Base-by-base conservation (phyloP, 768 basidiomycete species). In the Crepidotus variabilis region DNA sequence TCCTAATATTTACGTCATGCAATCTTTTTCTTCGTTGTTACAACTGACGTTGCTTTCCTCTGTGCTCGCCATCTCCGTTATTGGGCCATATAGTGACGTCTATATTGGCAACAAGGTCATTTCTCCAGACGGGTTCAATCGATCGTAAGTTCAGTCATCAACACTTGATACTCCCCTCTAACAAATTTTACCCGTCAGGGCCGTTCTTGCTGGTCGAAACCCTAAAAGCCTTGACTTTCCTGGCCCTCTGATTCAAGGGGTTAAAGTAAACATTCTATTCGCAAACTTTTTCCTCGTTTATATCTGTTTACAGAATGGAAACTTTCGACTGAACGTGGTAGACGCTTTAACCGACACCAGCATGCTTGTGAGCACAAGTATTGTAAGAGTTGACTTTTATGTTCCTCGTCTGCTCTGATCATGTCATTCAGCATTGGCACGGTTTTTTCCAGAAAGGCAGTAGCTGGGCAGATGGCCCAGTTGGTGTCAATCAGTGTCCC, bases 321-420 rank as follows among this genome's bases (percentile, higher is more conserved):
- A 60, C 23, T 80, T 81, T 59, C 36, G 55, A 20, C 64, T 85
- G 51, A 80, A 81, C 52, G 79, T 84, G 7, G 61, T 73, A 18
- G 73, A 82, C 56, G 36, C 61, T 6, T 71, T 85, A 22, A 70
- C 65, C 1, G 80, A 85, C 47, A 67, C 70, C 0, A 67, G 74
- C 0, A 81, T 85, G 82, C 57, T 76, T 24, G 69, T 70, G 51
- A 69, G 67, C 10, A 84, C 82, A 16, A 78, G 75, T 24, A 75
- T 84, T 47, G 82, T 82, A 54, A 60, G 78, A 59, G 8, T 13
- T 33, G 18, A 4, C 13, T 14, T 11, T 11, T 45, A 23, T 18
- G 14, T 46, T 24, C 20, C 0, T 16, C 24, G 10, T 13, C 2
- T 18, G 5, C 39, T 14, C 45, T 24, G 8, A 23, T 16, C 24